A percentile compares a stretch with the other conserved stretches of the same genome.
Evolutionary conservation across 768 basidiomycete species (phyloP).

Genomic region (Xerocomus brunneocitrinus): DNA sequence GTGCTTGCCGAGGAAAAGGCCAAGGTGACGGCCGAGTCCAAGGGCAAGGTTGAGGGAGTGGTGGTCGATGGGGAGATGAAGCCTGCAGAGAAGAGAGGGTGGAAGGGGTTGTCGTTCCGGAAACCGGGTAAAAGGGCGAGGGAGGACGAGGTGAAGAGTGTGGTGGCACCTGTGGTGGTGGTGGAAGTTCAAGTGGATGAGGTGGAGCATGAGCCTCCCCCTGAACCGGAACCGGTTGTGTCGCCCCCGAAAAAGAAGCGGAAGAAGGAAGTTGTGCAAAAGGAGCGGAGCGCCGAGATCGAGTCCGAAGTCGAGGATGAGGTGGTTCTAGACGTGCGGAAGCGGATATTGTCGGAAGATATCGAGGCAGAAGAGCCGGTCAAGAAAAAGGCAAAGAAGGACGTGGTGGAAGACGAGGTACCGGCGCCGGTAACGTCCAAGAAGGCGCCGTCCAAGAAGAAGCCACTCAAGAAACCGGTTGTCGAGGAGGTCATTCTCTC

Average conservation of each 20-base stretch:
- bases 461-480: constrained; percentile 28
- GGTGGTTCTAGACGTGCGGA: constrained; percentile 33
- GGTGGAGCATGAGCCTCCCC: constrained; percentile 30
- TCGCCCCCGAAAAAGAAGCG: constrained; percentile 56
- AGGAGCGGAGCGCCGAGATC: constrained; percentile 39
- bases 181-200: constrained; percentile 26
- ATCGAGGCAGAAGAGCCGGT: constrained; percentile 30
- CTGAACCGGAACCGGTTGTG: constrained; percentile 31
- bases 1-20: constrained; percentile 51
- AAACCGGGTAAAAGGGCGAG: constrained; percentile 38
- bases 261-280: constrained; percentile 43
- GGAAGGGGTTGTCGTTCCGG: constrained; percentile 44
- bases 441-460: constrained; percentile 32
- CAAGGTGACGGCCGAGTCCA: constrained; percentile 24
- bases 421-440: constrained; percentile 21
- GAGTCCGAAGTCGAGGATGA: constrained; percentile 62
- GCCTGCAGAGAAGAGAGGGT: constrained; percentile 41
- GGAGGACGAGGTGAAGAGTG: constrained; percentile 30
- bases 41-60: constrained; percentile 22
- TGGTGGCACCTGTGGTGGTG: constrained; percentile 13
- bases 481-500: constrained; percentile 51
- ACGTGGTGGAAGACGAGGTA: constrained; percentile 34
- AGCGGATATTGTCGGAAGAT: constrained; percentile 44
- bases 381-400: constrained; percentile 30
- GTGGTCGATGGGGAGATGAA: constrained; percentile 41